Evolutionary conservation across 2,329 filamentous ascomycete species (phyloP), one percentile per base, ranked within the genome.

Genomic region (Pseudogymnoascus sp.): DNA sequence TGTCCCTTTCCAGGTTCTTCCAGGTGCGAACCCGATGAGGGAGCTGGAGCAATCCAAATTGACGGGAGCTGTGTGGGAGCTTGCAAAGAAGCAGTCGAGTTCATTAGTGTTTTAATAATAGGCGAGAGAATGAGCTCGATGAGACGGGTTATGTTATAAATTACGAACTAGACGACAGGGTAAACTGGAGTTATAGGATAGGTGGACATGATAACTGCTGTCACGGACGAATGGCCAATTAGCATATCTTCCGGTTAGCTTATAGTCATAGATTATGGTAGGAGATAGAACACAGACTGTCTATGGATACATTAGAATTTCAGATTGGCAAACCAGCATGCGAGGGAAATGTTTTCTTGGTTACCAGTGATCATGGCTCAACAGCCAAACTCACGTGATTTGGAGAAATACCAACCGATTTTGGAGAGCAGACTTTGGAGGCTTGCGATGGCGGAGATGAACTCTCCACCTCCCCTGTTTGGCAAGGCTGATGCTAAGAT

Each of bases 1-100:
- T 26, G 65, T 69, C 0, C 77, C 79, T 0, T 82, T 81, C 26
- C 29, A 54, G 29, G 41, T 64, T 4, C 47, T 54, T 8, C 10
- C n/a, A 33, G 47, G 15, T 17, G 29, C 15, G 5, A 29, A 54
- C n/a, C n/a, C n/a, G 29, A 33, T 21, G 61, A 50, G 54, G 17
- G 47, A n/a, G 8, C 15, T 59, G 26, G 33, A n/a, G 5, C 35
- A 24, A 31, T 31, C 58, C 1, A 59, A 59, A 17, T 59, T 59
- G 33, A 44, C n/a, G 21, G 47, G 21, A 35, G 47, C 47, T 35
- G 5, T 54, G 15, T 54, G 47, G 47, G 47, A 33, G 29, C 47
- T 54, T 33, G 47, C 47, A 5, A 21, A 33, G 47, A 54, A 33
- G 29, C 33, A 54, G 29, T 2, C 9, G 26, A 33, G n/a, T 11